A percentile compares a stretch with the other conserved stretches of the same genome.
Evolutionary conservation across 345 rosid genomes (phyloP).

Genomic region (Citrus mangshanensis): DNA sequence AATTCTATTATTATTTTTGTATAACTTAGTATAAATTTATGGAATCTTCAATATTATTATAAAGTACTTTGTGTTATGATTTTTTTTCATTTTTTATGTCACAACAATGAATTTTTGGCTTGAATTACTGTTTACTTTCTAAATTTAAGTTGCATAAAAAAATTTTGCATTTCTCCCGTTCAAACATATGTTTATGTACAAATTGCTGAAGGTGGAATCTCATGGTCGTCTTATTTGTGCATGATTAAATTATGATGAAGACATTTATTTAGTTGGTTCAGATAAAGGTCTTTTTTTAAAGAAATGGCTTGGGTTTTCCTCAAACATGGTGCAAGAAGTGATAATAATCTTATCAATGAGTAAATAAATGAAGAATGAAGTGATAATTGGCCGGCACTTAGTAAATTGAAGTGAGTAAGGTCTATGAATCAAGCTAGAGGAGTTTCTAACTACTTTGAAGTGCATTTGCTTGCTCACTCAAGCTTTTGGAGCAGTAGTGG

Average conservation of each 20-base stretch:
- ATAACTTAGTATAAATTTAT: neutral
- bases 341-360: neutral
- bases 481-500: neutral
- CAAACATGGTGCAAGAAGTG: neutral
- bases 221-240: neutral
- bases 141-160: neutral
- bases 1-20: neutral
- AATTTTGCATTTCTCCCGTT: too few relatives aligned
- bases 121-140: neutral
- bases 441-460: neutral
- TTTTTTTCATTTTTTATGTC: neutral
- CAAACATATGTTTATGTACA: neutral
- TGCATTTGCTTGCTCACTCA: neutral
- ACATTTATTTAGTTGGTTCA: neutral
- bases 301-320: neutral
- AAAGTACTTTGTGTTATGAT: neutral
- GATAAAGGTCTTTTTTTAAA: neutral
- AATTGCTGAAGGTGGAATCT: neutral
- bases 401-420: neutral
- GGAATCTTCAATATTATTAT: neutral
- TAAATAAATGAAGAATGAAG: neutral
- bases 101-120: neutral
- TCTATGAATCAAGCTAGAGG: neutral
- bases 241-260: neutral
- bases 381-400: neutral